Evolutionary conservation across 176 grass and related monocot genomes (phyloP), one percentile per base, ranked within the genome.

Genomic region (Triticum timopheevii): DNA sequence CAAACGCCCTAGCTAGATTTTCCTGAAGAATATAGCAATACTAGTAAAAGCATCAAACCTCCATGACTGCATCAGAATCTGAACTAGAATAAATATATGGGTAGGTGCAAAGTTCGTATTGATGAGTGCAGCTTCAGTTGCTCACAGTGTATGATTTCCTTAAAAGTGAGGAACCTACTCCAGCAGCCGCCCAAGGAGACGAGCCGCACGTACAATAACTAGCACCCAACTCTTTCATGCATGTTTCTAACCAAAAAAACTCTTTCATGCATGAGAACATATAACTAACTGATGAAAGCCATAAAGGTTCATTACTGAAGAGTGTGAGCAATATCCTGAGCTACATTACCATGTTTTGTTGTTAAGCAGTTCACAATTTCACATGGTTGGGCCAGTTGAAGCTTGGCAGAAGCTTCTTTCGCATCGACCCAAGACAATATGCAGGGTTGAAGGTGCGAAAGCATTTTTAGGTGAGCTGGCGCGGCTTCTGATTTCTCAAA

Each of bases 181-280:
- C 11, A 7, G 69, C 36, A 72, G 36, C 36, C 11, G 36, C 22
- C 19, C 69, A 72, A 42, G 36, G 36, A 72, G 36, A 72, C 2
- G 2, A 72, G 20, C 20, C 20, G 4, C 69, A 72, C 10, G 10
- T 13, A 11, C 38, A 20, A 23, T 42, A 40, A 42, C 69, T 72
- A 72, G 38, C 69, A 72, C 22, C 36, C 36, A 42, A 72, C 69
- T 71, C 68, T 56, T 73, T 73, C 70, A 73, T 45, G 50, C 50
- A 78, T 50, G 47, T 50, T 50, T 50, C 47, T 50, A 50, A 16
- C 47, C 13, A 50, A 50, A 50, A 50, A 50, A 39, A 39, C 68
- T 23, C 69, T 34, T 74, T 74, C 71, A 74, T 74, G 54, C 76
- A 78, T 54, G 16, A 54, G 16, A 54, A 54, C 19, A 54, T 52